Evolutionary conservation across 768 basidiomycete species (phyloP).

Genomic region (Cystobasidium ongulense): DNA sequence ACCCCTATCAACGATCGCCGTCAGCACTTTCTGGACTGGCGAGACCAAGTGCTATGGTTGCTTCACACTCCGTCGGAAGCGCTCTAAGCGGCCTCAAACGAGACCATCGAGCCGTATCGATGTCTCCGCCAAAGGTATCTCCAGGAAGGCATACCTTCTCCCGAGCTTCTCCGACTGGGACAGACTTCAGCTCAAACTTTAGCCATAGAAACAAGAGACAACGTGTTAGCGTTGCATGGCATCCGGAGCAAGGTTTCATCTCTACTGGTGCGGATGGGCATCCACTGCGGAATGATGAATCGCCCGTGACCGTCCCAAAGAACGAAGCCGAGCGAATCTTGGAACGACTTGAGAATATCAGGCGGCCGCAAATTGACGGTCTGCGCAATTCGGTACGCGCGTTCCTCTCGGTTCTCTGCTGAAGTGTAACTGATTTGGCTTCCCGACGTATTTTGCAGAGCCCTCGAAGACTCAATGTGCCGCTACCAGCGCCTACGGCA

Average conservation of each 20-base stretch:
- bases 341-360: constrained; percentile 12
- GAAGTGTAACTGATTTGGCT: too few relatives aligned
- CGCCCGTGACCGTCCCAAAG: not conserved
- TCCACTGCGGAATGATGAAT: not conserved
- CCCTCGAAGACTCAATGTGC: constrained; percentile 13
- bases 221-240: constrained; percentile 6
- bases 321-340: constrained; percentile 23
- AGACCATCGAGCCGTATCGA: not conserved
- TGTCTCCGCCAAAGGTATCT: constrained; percentile 10
- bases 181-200: constrained; percentile 15
- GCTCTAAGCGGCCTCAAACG: constrained; percentile 3
- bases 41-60: not conserved
- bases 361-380: constrained; percentile 11
- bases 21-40: not conserved
- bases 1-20: constrained; percentile 26
- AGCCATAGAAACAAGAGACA: constrained; percentile 8
- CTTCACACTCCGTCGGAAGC: not conserved
- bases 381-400: constrained; percentile 10
- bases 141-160: not conserved
- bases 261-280: not conserved
- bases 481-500: not conserved
- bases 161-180: not conserved
- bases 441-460: constrained; percentile 25
- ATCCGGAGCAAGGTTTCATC: constrained; percentile 17
- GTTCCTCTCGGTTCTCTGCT: not conserved